Base-by-base conservation (phyloP, 169 alveolate genomes). In the Babesia divergens region DNA sequence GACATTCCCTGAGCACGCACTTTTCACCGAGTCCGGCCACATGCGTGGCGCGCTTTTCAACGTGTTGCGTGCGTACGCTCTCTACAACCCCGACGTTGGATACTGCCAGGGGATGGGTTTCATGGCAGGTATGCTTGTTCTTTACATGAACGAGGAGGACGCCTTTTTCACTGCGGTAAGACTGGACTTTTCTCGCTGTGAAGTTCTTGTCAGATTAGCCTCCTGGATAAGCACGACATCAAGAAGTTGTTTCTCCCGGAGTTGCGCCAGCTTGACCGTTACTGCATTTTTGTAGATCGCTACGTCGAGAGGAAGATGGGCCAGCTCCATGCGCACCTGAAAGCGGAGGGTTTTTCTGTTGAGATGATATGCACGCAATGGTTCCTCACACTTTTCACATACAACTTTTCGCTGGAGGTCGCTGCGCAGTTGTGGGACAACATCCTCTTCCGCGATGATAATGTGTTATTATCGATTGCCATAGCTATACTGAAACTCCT, bases 21-120 rank as follows among this genome's bases (percentile, higher is more conserved):
- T 70, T 0, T 70, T 56, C 52, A 58, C 8, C 26, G 56, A 60
- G 11, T 11, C 76, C 7, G 29, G 37, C 20, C 37, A 56, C 55
- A 18, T 55, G 29, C 65, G 18, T 20, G 2, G 8, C 6, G 29
- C 75, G 20, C 68, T 92, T 42, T 91, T 71, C 68, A 64, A 74
- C 29, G 93, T 92, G 20, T 84, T 92, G 44, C 81, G 86, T 29
- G 85, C 89, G 20, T 69, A 71, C 37, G 60, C 94, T 18, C 38
- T 69, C 35, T 80, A 65, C 46, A 87, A 91, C 43, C 75, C 86
- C 58, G 92, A 91, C 22, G 66, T 70, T 18, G 82, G 96, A 1
- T 92, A 92, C 75, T 90, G 92, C 31, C 92, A 92, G 65, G 94
- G 94, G 52, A 90, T 92, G 94, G 89, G 90, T 0, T 92, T 82